Evolutionary conservation across 768 basidiomycete genomes (phyloP).

Genomic region (Lentinula boryana): DNA sequence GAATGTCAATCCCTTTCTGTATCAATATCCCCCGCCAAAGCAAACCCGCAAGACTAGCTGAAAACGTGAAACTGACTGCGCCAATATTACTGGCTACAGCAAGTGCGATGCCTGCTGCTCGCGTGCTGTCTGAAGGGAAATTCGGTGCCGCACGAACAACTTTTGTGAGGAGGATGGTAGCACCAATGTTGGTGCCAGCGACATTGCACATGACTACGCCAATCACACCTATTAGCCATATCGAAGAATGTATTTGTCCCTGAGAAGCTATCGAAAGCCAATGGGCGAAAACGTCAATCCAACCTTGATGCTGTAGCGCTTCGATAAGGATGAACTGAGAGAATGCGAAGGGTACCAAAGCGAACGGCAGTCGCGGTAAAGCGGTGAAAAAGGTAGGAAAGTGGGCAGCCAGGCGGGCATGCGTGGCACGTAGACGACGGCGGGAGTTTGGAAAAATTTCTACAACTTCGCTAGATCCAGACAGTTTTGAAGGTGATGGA

Average conservation of each 20-base stretch:
- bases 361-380: slow-evolving; percentile 67
- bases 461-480: background rate
- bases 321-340: slow-evolving; percentile 94
- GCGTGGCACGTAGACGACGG: background rate
- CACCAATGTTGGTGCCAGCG: slow-evolving; percentile 77
- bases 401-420: slow-evolving; percentile 20
- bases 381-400: slow-evolving; percentile 73
- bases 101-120: slow-evolving; percentile 64
- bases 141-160: slow-evolving; percentile 50
- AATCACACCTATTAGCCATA: slow-evolving; percentile 56
- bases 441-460: slow-evolving; percentile 1
- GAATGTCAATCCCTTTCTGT: slow-evolving; percentile 66
- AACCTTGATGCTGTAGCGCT: slow-evolving; percentile 73
- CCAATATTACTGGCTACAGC: slow-evolving; percentile 89
- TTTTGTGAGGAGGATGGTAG: slow-evolving; percentile 84
- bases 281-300: slow-evolving; percentile 76
- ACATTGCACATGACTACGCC: slow-evolving; percentile 65
- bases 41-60: slow-evolving; percentile 82
- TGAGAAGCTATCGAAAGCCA: slow-evolving; percentile 43
- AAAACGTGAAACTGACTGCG: slow-evolving; percentile 85
- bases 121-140: slow-evolving; percentile 27
- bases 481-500: background rate
- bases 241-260: slow-evolving; percentile 26
- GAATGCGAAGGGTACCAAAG: slow-evolving; percentile 87
- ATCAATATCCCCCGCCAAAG: slow-evolving; percentile 73